A percentile compares a stretch with the other conserved stretches of the same genome.
Conservation (phyloP, 768 basidiomycete genomes). For the Kwoniella sp. region DNA sequence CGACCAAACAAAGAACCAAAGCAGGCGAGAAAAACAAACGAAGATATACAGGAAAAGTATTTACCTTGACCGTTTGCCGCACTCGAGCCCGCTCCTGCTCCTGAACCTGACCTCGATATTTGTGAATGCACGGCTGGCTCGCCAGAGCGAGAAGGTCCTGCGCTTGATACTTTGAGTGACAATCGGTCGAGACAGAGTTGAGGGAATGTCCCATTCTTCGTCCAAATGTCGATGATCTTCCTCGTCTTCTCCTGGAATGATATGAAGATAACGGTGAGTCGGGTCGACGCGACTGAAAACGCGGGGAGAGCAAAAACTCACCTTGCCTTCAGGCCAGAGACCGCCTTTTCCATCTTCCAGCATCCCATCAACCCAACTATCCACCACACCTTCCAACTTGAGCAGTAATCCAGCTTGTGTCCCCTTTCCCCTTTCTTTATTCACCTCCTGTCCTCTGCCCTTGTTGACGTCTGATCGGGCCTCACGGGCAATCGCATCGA, state of each 20-base stretch:
- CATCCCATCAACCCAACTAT: conserved; percentile 87
- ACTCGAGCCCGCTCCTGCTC: no score
- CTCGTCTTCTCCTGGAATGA: conserved; percentile 83
- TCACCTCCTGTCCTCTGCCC: conserved; percentile 65
- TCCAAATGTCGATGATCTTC: conserved; percentile 98
- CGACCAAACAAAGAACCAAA: background rate
- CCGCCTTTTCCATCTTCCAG: conserved; percentile 60
- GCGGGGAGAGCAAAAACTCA: conserved; percentile 61
- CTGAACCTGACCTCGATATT: conserved; percentile 13
- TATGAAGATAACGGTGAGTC: background rate
- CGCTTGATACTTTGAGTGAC: conserved; percentile 22
- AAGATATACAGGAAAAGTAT: conserved; percentile 6
- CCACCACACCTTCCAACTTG: conserved; percentile 87
- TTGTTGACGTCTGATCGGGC: conserved; percentile 72
- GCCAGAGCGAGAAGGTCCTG: conserved; percentile 13
- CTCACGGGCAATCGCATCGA: conserved; percentile 88
- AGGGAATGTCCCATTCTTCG: conserved; percentile 86
- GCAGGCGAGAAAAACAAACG: background rate
- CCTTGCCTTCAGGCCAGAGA: conserved; percentile 73
- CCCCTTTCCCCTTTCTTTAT: conserved; percentile 29
- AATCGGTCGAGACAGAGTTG: conserved; percentile 72
- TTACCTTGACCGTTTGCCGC: conserved; percentile 22
- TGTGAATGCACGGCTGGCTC: background rate
- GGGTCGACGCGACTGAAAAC: background rate
- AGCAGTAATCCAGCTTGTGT: conserved; percentile 62